phyloP scores from a whole-genome alignment of 2,329 filamentous ascomycete species.

The Malbranchea zuffiana region DNA sequence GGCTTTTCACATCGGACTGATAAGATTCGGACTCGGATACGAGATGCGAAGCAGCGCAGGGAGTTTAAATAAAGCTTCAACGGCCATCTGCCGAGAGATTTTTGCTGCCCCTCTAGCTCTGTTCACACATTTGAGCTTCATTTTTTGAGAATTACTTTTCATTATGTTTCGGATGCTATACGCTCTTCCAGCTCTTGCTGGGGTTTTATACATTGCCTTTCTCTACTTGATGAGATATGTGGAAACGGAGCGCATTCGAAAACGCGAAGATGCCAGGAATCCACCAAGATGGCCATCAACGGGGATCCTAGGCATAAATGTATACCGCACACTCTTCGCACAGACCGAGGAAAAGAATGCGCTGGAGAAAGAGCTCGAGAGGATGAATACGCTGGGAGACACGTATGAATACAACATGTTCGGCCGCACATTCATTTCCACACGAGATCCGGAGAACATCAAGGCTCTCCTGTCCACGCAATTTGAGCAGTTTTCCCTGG shows the following conservation, averaged over 20 bases:
- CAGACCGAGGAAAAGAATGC: conserved; percentile 5
- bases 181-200: too few species aligned
- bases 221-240: conserved; percentile 4
- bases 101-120: too few species aligned
- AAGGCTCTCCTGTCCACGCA: conserved; percentile 79
- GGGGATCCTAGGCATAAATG: conserved; percentile 9
- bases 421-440: conserved; percentile 47
- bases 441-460: conserved; percentile 76
- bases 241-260: conserved; percentile 8
- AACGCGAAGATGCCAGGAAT: conserved; percentile 9
- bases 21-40: too few species aligned
- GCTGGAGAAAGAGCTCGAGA: conserved; percentile 3
- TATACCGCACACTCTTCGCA: conserved; percentile 5
- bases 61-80: too few species aligned
- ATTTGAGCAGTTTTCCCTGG: conserved; percentile 67
- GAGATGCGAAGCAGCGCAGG: too few species aligned
- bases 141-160: too few species aligned
- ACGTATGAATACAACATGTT: conserved; percentile 12
- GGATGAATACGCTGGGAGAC: conserved; percentile 10
- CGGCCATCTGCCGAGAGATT: too few species aligned
- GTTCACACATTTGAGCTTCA: too few species aligned
- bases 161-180: too few species aligned
- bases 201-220: conserved; percentile 9
- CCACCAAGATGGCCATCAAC: conserved; percentile 1
- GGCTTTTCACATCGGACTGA: too few species aligned